These are phyloP conservation scores for Xylaria cubensis DNA, from an alignment of 495 filamentous ascomycete genomes.

Conservation along the genomic window DNA sequence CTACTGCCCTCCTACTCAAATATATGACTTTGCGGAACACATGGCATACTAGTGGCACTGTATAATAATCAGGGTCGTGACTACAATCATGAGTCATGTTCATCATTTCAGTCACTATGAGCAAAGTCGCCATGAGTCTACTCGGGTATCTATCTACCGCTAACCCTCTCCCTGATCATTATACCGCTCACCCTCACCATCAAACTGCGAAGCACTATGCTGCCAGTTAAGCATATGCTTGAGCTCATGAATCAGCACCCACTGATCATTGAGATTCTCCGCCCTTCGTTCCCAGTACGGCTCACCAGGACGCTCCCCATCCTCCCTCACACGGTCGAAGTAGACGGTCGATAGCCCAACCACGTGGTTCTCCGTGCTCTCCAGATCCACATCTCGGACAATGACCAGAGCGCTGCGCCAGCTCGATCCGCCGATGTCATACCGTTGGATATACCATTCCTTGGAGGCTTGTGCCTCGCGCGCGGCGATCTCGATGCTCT, in stretches of 20 bases:
- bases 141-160: constrained; percentile 5
- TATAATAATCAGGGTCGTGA: too few species aligned
- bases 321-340: constrained; percentile 6
- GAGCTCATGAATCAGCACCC: constrained; percentile 7
- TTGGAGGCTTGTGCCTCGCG: background rate
- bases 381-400: constrained; percentile 4
- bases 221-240: constrained; percentile 8
- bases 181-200: constrained; percentile 1
- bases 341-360: constrained; percentile 5
- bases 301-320: constrained; percentile 3
- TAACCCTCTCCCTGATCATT: constrained; percentile 2
- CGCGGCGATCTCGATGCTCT: background rate
- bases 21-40: too few species aligned
- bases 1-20: too few species aligned
- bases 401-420: constrained; percentile 8
- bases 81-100: too few species aligned
- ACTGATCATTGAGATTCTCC: constrained; percentile 6
- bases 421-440: constrained; percentile 1
- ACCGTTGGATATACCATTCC: constrained; percentile 9
- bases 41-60: too few species aligned
- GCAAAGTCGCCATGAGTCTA: constrained; percentile 4
- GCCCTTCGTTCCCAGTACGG: background rate
- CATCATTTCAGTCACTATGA: constrained; percentile 8
- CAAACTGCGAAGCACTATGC: constrained; percentile 7
- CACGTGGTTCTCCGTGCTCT: constrained; percentile 6